phyloP scores from a whole-genome alignment of 352 stramenopile genomes.

The Hyaloperonospora arabidopsidis region DNA sequence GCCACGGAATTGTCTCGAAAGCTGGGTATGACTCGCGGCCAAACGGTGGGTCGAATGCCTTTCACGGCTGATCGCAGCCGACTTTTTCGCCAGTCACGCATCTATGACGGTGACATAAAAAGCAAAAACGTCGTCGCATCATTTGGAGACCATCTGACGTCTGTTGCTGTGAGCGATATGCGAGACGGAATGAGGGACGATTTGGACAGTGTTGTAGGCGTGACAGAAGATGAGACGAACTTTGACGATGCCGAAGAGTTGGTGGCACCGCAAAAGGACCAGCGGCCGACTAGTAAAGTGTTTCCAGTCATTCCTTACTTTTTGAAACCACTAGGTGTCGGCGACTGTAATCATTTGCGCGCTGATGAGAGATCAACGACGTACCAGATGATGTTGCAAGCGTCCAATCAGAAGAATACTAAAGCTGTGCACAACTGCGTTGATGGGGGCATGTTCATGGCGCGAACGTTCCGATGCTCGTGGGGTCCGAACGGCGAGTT shows the following conservation, averaged over 20 bases:
- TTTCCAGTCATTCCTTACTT: conserved; percentile 30
- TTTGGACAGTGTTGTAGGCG: conserved; percentile 4
- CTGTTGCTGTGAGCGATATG: conserved; percentile 12
- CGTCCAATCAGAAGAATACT: conserved; percentile 25
- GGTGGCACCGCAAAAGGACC: conserved; percentile 15
- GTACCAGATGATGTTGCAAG: conserved; percentile 60
- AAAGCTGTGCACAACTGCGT: conserved; percentile 42
- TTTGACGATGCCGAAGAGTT: conserved; percentile 18
- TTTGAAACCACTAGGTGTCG: conserved; percentile 26
- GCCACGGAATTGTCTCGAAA: conserved; percentile 24
- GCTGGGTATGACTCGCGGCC: conserved; percentile 19
- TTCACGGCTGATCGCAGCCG: conserved; percentile 30
- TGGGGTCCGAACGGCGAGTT: conserved; percentile 74
- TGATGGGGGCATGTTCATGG: conserved; percentile 66
- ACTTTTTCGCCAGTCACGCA: conserved; percentile 40
- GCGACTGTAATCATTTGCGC: conserved; percentile 21
- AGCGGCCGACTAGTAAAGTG: conserved; percentile 26
- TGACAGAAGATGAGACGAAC: conserved; percentile 12
- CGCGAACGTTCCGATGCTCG: conserved; percentile 72
- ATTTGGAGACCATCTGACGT: conserved; percentile 26
- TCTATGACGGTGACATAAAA: conserved; percentile 26
- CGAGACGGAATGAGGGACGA: conserved; percentile 12
- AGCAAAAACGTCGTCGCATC: conserved; percentile 26
- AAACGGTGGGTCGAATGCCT: conserved; percentile 10
- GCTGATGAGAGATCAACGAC: conserved; percentile 44